A percentile compares a stretch with the other conserved stretches of the same genome.
Conservation (phyloP, 2,329 filamentous ascomycete species). For the Ceratocystis harringtonii region DNA sequence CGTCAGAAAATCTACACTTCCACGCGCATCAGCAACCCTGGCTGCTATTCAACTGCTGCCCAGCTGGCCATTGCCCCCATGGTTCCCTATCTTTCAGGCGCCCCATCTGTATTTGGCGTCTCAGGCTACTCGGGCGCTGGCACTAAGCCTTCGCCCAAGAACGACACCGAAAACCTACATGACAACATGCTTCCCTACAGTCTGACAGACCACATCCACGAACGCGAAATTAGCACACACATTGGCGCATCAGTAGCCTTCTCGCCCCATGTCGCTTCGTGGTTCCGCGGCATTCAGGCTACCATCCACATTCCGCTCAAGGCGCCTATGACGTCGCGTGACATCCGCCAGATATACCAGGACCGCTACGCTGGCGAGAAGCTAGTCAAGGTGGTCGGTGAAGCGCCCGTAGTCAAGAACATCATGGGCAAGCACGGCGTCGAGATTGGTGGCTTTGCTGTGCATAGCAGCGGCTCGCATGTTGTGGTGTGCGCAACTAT, state of each 20-base stretch:
- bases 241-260: conserved; percentile 65
- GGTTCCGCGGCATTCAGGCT: conserved; percentile 92
- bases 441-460: conserved; percentile 91
- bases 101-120: conserved; percentile 76
- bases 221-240: conserved; percentile 72
- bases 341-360: conserved; percentile 89
- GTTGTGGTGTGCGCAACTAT: conserved; percentile 92
- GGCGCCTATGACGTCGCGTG: conserved; percentile 73
- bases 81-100: conserved; percentile 57
- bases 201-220: conserved; percentile 86
- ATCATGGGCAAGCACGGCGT: conserved; percentile 77
- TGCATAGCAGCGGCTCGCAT: conserved; percentile 74
- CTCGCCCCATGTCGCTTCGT: conserved; percentile 85
- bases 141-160: conserved; percentile 87
- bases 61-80: conserved; percentile 80
- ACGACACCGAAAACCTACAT: conserved; percentile 66
- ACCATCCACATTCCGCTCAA: conserved; percentile 82
- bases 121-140: conserved; percentile 91
- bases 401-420: conserved; percentile 70
- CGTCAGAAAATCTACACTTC: conserved; percentile 62
- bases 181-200: conserved; percentile 88
- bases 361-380: conserved; percentile 92
- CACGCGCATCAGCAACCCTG: conserved; percentile 77
- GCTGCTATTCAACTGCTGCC: conserved; percentile 87
- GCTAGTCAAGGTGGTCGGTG: conserved; percentile 81